Base-by-base conservation (phyloP, 2,329 filamentous ascomycete species). In the Grosmannia clavigera region DNA sequence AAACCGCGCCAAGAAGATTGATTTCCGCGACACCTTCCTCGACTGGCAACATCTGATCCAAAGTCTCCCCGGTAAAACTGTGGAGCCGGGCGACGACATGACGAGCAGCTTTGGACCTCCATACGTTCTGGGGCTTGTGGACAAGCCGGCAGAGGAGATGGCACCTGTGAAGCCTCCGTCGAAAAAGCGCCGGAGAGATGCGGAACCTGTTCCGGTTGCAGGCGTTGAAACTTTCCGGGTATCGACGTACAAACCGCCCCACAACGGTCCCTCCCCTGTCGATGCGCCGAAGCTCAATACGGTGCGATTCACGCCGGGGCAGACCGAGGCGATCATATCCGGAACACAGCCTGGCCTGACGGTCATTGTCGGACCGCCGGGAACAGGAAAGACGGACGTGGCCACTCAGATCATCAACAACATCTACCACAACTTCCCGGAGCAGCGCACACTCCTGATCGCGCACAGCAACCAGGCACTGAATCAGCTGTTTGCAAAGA, bases 391-490 rank as follows among this genome's bases (percentile, higher is more conserved):
- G 77, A 99, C 94, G n/a, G 94, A 99, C 73, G 94, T 99, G 58
- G 92, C 91, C 55, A 96, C 92, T 5, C 94, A 99, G 72, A 95
- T 97, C 70, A 99, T 99, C 74, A 96, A 90, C 76, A 96, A 97
- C 71, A 88, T 99, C 66, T 99, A 99, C 70, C 92, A 97, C 76
- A 96, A 97, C 73, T 99, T 96, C 70, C 92, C 94, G 9, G 80
- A 86, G 64, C 91, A 99, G 72, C 87, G 90, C 66, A 99, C 94
- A 0, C 76, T 99, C 22, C 82, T 99, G 50, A 84, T 99, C 64
- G 94, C 94, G 5, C 94, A 99, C 72, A 97, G 92, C 73, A 99
- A 99, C 69, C 95, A 99, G 72, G 95, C 94, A 2, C 78, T 99
- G 11, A 99, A 99, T 68, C 94, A 99, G 70, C 79, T 99, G 1